Conservation (phyloP, 192 early-diverging fungal species). For the Coemansia sp. region DNA sequence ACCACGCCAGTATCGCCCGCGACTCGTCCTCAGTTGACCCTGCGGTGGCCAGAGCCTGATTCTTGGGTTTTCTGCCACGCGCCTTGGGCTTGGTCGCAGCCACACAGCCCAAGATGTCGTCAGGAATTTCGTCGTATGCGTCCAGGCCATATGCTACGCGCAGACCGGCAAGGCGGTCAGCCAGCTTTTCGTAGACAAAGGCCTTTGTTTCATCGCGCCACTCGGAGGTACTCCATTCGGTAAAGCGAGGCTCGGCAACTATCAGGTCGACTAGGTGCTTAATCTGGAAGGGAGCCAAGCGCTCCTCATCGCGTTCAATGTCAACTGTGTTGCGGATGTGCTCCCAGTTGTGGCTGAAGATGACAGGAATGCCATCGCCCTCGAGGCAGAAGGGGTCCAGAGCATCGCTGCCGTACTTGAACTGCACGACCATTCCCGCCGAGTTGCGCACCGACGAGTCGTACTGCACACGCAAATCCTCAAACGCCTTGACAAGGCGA, state of each 20-base stretch:
- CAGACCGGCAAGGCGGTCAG: conserved; percentile 57
- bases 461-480: conserved; percentile 94
- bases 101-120: background rate
- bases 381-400: conserved; percentile 94
- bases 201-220: conserved; percentile 62
- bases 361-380: conserved; percentile 83
- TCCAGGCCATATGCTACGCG: conserved; percentile 43
- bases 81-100: conserved; percentile 12
- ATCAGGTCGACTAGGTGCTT: conserved; percentile 48
- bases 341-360: conserved; percentile 79
- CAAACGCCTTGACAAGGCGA: conserved; percentile 95
- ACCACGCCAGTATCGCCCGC: conserved; percentile 25
- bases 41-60: conserved; percentile 12
- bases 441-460: conserved; percentile 94
- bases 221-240: conserved; percentile 27
- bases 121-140: conserved; percentile 19
- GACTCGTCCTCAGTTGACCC: conserved; percentile 1
- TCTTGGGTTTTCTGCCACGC: conserved; percentile 36
- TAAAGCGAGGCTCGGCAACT: conserved; percentile 51
- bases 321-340: conserved; percentile 52
- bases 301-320: conserved; percentile 8
- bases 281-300: conserved; percentile 47
- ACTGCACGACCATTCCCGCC: conserved; percentile 88
- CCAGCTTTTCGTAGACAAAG: conserved; percentile 60
- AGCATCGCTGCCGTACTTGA: conserved; percentile 93